Conservation (phyloP, 345 rosid species). For the Salix caprea region DNA sequence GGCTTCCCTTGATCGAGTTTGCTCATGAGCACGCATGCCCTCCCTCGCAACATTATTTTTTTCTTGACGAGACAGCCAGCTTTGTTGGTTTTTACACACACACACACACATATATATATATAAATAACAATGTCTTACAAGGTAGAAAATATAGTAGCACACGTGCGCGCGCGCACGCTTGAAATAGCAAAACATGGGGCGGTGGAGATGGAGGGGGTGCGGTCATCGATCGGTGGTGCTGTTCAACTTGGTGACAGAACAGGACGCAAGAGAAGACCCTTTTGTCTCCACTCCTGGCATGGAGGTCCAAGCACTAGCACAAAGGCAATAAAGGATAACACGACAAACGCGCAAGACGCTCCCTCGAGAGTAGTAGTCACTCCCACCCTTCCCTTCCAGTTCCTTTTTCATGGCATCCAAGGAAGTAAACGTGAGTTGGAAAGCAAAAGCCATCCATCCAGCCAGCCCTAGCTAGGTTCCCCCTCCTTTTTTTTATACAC, state of each 20-base stretch:
- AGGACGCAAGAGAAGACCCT: constrained; percentile 36
- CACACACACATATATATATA: background rate
- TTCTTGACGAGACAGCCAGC: background rate
- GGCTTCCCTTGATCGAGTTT: background rate
- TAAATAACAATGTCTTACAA: background rate
- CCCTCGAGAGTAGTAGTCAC: constrained; percentile 45
- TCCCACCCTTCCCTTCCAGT: constrained; percentile 22
- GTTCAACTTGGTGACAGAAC: constrained; percentile 33
- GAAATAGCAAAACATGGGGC: background rate
- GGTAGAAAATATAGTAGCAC: background rate
- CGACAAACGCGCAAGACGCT: constrained; percentile 29
- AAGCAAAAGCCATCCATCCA: constrained; percentile 28
- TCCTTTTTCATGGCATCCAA: constrained; percentile 54
- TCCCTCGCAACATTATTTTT: background rate
- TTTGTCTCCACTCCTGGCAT: constrained; percentile 37
- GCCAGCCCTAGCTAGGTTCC: too few species aligned
- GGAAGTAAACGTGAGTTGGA: constrained; percentile 38
- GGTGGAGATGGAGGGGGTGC: background rate
- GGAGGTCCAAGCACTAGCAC: constrained; percentile 29
- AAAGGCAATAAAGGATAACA: constrained; percentile 34
- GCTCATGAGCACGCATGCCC: background rate
- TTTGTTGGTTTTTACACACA: background rate
- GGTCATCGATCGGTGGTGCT: background rate
- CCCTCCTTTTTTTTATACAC: background rate
- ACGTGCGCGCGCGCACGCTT: background rate